phyloP scores from a whole-genome alignment of 345 rosid genomes.

The Syzygium jambos region DNA sequence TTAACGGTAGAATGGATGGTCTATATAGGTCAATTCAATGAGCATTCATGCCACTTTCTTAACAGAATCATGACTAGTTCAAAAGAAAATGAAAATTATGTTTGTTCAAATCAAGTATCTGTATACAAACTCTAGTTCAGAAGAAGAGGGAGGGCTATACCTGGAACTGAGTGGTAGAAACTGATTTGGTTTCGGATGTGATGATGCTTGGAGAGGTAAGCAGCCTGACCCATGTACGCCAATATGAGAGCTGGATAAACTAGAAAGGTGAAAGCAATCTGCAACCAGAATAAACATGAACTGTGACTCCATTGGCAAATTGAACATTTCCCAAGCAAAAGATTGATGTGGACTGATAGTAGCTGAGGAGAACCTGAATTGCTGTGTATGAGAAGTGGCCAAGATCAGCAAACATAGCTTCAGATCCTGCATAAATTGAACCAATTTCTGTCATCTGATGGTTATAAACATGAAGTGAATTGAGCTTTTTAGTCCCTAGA shows the following conservation, averaged over 20 bases:
- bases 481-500: neutral
- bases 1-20: conserved; percentile 1
- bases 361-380: conserved; percentile 49
- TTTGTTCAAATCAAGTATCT: neutral
- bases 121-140: neutral
- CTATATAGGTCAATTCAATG: neutral
- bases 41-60: neutral
- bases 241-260: conserved; percentile 97
- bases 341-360: neutral
- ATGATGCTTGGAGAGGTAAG: conserved; percentile 90
- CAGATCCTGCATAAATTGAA: conserved; percentile 60
- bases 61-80: neutral
- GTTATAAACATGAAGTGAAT: neutral
- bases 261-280: conserved; percentile 93
- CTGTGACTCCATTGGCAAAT: neutral
- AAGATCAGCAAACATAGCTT: conserved; percentile 99
- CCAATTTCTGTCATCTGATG: neutral
- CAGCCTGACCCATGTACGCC: conserved; percentile 99
- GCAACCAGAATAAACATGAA: neutral
- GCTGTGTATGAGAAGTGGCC: conserved; percentile 96
- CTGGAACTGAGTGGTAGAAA: conserved; percentile 89
- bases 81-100: neutral
- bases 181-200: conserved; percentile 47
- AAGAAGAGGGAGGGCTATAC: conserved; percentile 17
- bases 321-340: neutral